Percentiles rank a stretch among this genome's conserved stretches.
These are phyloP conservation scores for Citrus inodora DNA, from an alignment of 345 rosid species.

Conservation along the genomic window DNA sequence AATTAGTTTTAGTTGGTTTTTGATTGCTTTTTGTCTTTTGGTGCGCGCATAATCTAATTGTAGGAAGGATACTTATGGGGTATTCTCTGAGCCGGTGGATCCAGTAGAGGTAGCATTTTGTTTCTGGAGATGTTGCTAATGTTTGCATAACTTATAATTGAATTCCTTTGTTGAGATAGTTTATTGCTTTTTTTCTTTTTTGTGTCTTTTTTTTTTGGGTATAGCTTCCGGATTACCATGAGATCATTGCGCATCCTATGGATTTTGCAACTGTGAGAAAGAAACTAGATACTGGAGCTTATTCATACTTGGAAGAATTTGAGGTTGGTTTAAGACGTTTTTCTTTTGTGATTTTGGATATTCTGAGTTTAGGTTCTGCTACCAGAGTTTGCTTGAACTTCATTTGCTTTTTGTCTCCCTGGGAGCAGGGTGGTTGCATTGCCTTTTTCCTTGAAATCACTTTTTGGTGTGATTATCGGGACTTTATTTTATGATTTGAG, in stretches of 20 bases:
- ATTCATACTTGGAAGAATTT: constrained; percentile 74
- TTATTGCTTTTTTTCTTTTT: background rate
- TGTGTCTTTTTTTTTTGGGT: constrained; percentile 14
- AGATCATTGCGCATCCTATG: constrained; percentile 79
- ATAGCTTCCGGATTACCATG: constrained; percentile 97
- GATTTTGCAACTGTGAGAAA: constrained; percentile 81
- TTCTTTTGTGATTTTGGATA: background rate
- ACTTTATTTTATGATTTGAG: background rate
- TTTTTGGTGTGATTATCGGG: background rate
- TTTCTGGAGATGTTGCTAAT: constrained; percentile 9
- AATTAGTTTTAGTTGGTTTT: constrained; percentile 15
- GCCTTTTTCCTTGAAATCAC: background rate
- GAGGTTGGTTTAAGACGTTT: constrained; percentile 48
- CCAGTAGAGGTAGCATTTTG: constrained; percentile 60
- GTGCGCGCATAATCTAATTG: constrained; percentile 11
- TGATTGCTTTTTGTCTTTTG: constrained; percentile 19
- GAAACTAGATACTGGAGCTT: constrained; percentile 60
- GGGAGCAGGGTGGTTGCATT: background rate
- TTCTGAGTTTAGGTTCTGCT: background rate
- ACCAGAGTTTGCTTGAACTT: background rate
- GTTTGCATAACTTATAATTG: background rate
- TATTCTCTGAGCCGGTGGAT: constrained; percentile 93
- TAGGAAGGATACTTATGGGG: constrained; percentile 96
- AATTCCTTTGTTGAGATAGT: constrained; percentile 9
- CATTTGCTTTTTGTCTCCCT: background rate